These are phyloP conservation scores for Albifimbria verrucaria DNA, from an alignment of 2,329 filamentous ascomycete species.

Conservation along the genomic window DNA sequence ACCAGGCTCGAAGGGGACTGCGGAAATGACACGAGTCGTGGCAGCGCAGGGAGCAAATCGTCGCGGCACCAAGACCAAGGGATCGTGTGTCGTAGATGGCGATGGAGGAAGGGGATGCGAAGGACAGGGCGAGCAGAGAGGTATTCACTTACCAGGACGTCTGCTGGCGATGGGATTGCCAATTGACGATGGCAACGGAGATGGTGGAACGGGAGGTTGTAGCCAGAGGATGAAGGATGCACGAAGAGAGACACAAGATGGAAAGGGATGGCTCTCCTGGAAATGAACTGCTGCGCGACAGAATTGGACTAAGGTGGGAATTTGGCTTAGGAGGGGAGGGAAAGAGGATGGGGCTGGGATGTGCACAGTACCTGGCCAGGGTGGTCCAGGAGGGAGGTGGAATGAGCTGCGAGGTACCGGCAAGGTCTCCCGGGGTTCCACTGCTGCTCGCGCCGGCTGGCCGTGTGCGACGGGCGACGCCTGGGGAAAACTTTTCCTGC, in stretches of 20 bases:
- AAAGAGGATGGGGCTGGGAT: neutral
- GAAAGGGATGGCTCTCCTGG: constrained; percentile 7
- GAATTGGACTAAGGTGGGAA: neutral
- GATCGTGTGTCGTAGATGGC: no score
- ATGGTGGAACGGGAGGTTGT: constrained; percentile 5
- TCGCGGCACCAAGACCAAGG: no score
- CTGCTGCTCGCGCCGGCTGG: neutral
- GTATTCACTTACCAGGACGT: constrained; percentile 4
- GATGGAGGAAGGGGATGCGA: neutral
- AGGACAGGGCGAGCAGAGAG: neutral
- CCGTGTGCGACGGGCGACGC: neutral
- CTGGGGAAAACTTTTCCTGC: neutral
- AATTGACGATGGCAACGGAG: constrained; percentile 10
- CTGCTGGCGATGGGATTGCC: constrained; percentile 12
- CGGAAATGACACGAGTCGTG: neutral
- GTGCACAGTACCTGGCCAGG: neutral
- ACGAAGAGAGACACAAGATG: constrained; percentile 12
- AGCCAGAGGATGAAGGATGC: constrained; percentile 10
- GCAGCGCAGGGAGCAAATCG: neutral
- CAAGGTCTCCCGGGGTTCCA: neutral
- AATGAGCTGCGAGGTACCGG: neutral
- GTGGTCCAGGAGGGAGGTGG: neutral
- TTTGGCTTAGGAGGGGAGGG: neutral
- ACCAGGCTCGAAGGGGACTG: neutral
- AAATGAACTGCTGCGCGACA: neutral